These are phyloP conservation scores for Sanguinoderma infundibulare DNA, from an alignment of 1,284 basidiomycete species.

Conservation along the genomic window DNA sequence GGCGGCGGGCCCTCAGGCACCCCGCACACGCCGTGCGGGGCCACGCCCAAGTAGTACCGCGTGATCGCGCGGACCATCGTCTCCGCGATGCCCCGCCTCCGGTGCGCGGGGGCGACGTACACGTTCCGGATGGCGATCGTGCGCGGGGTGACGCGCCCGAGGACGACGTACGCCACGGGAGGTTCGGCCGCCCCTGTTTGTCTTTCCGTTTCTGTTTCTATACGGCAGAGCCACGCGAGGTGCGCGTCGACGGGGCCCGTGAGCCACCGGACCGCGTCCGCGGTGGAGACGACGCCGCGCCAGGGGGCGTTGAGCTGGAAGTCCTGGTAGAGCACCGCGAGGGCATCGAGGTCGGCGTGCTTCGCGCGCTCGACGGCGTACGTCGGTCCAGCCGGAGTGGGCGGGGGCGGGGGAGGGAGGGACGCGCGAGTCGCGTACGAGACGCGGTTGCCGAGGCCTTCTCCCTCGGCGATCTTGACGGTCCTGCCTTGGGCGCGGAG, in stretches of 20 bases:
- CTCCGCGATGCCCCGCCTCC: slow-evolving; percentile 32
- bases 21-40: slow-evolving; percentile 22
- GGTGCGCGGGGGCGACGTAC: slow-evolving; percentile 27
- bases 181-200: background rate
- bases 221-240: background rate
- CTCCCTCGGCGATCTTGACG: slow-evolving; percentile 8
- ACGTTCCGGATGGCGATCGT: slow-evolving; percentile 34
- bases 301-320: slow-evolving; percentile 4
- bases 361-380: slow-evolving; percentile 2
- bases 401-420: slow-evolving; percentile 14
- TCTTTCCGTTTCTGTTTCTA: background rate
- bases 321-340: slow-evolving; percentile 7
- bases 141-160: slow-evolving; percentile 23
- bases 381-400: background rate
- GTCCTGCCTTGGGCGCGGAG: slow-evolving; percentile 10
- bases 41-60: slow-evolving; percentile 28
- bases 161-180: background rate
- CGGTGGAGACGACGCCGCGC: background rate
- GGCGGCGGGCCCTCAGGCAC: slow-evolving; percentile 14
- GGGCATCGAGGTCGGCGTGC: slow-evolving; percentile 1
- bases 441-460: slow-evolving; percentile 5
- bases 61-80: slow-evolving; percentile 29
- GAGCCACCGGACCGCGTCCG: background rate
- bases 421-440: slow-evolving; percentile 24
- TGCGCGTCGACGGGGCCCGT: background rate